Evolutionary conservation across 225 moss, liverwort and hornwort species (phyloP).

Genomic region (Lunularia cruciata): DNA sequence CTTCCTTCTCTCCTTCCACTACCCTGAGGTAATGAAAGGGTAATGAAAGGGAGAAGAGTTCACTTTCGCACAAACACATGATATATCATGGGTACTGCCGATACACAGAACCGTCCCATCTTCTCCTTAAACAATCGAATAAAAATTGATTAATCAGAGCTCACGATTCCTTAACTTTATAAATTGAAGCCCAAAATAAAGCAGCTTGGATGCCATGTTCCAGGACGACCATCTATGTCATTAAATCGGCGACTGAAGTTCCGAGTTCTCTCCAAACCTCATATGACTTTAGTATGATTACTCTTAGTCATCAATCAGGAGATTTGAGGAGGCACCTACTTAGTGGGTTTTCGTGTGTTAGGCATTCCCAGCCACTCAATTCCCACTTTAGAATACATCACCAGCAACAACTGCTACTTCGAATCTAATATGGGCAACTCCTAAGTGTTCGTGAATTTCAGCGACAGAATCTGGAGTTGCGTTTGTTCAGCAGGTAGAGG

Average conservation of each 20-base stretch:
- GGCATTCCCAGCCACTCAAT: neutral
- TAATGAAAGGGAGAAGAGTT: no score
- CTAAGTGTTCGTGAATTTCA: neutral
- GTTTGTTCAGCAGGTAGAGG: slow-evolving; percentile 3
- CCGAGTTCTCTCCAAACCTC: neutral
- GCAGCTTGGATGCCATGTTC: slow-evolving; percentile 8
- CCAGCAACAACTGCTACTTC: slow-evolving; percentile 18
- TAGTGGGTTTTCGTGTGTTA: slow-evolving; percentile 3
- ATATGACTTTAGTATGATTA: neutral
- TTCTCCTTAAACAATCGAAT: no score
- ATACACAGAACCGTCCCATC: no score
- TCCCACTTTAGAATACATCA: slow-evolving; percentile 26
- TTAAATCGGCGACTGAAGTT: neutral
- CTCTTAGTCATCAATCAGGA: neutral
- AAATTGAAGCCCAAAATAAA: neutral
- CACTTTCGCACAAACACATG: no score
- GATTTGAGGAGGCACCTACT: neutral
- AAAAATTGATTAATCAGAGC: no score
- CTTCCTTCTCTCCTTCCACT: no score
- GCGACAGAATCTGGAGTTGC: neutral
- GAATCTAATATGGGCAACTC: neutral
- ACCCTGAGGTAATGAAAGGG: no score
- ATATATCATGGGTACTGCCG: no score
- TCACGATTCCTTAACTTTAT: slow-evolving; percentile 4
- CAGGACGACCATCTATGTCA: neutral